A percentile compares a stretch with the other conserved stretches of the same genome.
Evolutionary conservation across 495 filamentous ascomycete species (phyloP).

Genomic region (Hyphodiscus hymeniophilus): DNA sequence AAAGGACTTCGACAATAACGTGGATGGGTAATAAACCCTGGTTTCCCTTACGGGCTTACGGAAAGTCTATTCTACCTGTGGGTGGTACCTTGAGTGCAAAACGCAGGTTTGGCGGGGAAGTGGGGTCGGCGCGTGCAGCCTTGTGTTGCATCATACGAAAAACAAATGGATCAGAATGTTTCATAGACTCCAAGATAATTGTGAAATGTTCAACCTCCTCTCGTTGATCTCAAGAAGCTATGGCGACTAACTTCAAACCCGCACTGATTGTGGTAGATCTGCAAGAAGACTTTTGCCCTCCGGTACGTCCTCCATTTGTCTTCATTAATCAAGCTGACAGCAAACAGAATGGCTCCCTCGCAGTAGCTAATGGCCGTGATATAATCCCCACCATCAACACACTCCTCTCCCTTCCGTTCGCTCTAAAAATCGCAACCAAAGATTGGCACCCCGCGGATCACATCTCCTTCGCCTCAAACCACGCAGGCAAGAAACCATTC

Average conservation of each 20-base stretch:
- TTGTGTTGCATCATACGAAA: too few relatives aligned
- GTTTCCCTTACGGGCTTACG: too few relatives aligned
- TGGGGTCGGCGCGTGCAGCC: too few relatives aligned
- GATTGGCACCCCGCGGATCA: conserved; percentile 84
- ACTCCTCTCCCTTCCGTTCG: conserved; percentile 66
- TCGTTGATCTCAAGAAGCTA: too few relatives aligned
- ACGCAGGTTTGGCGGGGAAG: too few relatives aligned
- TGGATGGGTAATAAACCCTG: too few relatives aligned
- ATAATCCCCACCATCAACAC: conserved; percentile 64
- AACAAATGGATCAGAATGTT: too few relatives aligned
- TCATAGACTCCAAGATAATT: too few relatives aligned
- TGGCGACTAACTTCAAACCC: conserved; percentile 29
- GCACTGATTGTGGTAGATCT: conserved; percentile 76
- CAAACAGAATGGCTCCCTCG: conserved; percentile 68
- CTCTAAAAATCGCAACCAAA: conserved; percentile 69
- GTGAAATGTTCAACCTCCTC: too few relatives aligned
- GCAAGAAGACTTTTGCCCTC: conserved; percentile 95
- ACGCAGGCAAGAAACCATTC: conserved; percentile 61
- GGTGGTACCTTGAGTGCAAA: too few relatives aligned
- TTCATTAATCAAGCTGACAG: neutral
- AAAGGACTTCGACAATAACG: too few relatives aligned
- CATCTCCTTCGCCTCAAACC: conserved; percentile 84
- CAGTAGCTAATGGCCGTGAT: conserved; percentile 62
- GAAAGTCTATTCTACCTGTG: too few relatives aligned
- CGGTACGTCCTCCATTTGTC: conserved; percentile 42